Conservation (phyloP, 345 rosid genomes). For the Balakata baccata region DNA sequence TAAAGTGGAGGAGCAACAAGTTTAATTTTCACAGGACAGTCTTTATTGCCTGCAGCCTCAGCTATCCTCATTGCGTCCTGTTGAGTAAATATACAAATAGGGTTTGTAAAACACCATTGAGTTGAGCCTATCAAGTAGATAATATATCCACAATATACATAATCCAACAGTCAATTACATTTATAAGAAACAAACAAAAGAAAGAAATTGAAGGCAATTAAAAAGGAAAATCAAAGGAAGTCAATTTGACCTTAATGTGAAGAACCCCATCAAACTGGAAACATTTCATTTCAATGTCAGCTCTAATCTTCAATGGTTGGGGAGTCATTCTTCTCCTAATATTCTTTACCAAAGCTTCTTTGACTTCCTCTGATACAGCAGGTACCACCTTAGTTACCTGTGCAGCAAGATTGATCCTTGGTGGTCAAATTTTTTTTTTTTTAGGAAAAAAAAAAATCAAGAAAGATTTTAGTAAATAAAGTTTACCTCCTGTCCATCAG, state of each 20-base stretch:
- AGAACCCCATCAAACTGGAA: slow-evolving; percentile 97
- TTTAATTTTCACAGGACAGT: slow-evolving; percentile 94
- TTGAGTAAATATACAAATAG: slow-evolving; percentile 14
- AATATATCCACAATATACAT: neutral
- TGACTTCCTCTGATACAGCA: slow-evolving; percentile 82
- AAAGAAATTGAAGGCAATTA: neutral
- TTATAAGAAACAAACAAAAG: neutral
- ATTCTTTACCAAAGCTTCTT: slow-evolving; percentile 78
- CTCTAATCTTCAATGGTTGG: slow-evolving; percentile 88
- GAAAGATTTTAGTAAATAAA: neutral
- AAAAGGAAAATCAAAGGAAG: neutral
- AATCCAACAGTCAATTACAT: neutral
- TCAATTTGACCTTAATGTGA: slow-evolving; percentile 71
- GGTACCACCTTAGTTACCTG: slow-evolving; percentile 79
- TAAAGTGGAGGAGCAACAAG: slow-evolving; percentile 96
- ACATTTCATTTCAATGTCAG: slow-evolving; percentile 95
- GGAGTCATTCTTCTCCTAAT: slow-evolving; percentile 97
- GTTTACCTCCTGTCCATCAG: slow-evolving; percentile 84
- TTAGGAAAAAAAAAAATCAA: neutral
- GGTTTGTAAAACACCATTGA: neutral
- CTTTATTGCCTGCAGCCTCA: slow-evolving; percentile 85
- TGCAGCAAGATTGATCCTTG: slow-evolving; percentile 14
- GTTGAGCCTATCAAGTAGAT: neutral
- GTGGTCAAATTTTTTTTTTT: slow-evolving; percentile 2
- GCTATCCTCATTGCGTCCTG: slow-evolving; percentile 97